Evolutionary conservation across 2,329 filamentous ascomycete species (phyloP).

Genomic region (Chaetomium globosum): DNA sequence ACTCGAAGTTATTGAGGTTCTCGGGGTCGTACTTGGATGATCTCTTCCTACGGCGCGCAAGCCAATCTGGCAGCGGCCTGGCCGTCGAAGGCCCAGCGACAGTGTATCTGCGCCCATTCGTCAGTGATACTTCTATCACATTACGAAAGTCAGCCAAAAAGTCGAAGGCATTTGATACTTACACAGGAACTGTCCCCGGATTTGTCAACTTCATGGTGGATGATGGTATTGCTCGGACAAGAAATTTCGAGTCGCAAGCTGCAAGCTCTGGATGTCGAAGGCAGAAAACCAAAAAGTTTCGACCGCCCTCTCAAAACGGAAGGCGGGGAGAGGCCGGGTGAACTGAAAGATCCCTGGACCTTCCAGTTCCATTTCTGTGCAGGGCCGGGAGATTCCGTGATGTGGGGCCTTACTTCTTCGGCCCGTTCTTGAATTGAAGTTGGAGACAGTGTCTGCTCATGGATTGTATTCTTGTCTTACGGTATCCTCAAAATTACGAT

Average conservation of each 20-base stretch:
- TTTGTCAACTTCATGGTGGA: slow-evolving; percentile 76
- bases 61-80: slow-evolving; percentile 90
- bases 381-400: slow-evolving; percentile 19
- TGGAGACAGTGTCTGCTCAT: neutral
- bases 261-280: slow-evolving; percentile 17
- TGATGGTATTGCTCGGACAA: slow-evolving; percentile 24
- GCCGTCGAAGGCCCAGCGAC: slow-evolving; percentile 89
- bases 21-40: slow-evolving; percentile 91
- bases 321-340: slow-evolving; percentile 29
- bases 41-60: slow-evolving; percentile 83
- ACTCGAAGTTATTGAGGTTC: slow-evolving; percentile 89
- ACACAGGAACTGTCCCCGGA: slow-evolving; percentile 59
- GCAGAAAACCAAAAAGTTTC: slow-evolving; percentile 34
- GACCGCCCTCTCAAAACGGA: slow-evolving; percentile 26
- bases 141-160: neutral
- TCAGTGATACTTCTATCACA: slow-evolving; percentile 49
- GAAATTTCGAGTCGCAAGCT: slow-evolving; percentile 19
- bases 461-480: neutral
- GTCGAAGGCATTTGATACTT: slow-evolving; percentile 12
- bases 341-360: slow-evolving; percentile 1
- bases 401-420: slow-evolving; percentile 2
- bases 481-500: neutral
- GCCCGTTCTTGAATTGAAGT: neutral
- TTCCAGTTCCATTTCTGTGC: neutral
- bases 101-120: slow-evolving; percentile 71